Percentiles rank a stretch among this genome's conserved stretches.
Evolutionary conservation across 2,329 filamentous ascomycete genomes (phyloP).

Genomic region (Pseudovirgaria hyperparasitica): DNA sequence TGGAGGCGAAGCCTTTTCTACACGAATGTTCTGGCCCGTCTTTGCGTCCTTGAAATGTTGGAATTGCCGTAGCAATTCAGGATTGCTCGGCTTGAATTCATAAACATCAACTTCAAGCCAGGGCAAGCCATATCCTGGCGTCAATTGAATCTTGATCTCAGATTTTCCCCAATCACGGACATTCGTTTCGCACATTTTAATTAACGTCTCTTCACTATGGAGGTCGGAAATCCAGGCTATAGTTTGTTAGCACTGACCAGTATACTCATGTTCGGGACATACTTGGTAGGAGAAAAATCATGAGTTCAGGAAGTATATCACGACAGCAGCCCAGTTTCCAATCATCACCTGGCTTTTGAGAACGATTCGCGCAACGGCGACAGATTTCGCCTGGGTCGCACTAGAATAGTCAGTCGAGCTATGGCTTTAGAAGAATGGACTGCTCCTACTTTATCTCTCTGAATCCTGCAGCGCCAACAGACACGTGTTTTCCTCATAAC

Average conservation of each 20-base stretch:
- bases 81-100: constrained; percentile 31
- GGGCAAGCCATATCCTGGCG: constrained; percentile 30
- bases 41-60: constrained; percentile 28
- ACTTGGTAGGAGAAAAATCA: constrained; percentile 27
- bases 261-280: constrained; percentile 1
- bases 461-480: constrained; percentile 36
- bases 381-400: constrained; percentile 27
- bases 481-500: constrained; percentile 33
- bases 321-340: constrained; percentile 32
- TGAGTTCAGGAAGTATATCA: constrained; percentile 32
- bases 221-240: constrained; percentile 29
- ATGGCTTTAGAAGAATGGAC: constrained; percentile 3
- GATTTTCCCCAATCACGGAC: constrained; percentile 23
- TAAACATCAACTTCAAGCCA: constrained; percentile 32
- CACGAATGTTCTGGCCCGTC: constrained; percentile 18
- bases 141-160: constrained; percentile 29
- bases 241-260: constrained; percentile 11
- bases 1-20: constrained; percentile 30
- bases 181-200: constrained; percentile 24
- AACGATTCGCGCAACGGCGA: constrained; percentile 25
- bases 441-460: constrained; percentile 29
- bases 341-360: constrained; percentile 23
- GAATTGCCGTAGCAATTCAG: constrained; percentile 26
- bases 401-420: constrained; percentile 9
- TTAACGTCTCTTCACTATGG: constrained; percentile 29